phyloP scores from a whole-genome alignment of 169 alveolate genomes.

The Theileria parva region DNA sequence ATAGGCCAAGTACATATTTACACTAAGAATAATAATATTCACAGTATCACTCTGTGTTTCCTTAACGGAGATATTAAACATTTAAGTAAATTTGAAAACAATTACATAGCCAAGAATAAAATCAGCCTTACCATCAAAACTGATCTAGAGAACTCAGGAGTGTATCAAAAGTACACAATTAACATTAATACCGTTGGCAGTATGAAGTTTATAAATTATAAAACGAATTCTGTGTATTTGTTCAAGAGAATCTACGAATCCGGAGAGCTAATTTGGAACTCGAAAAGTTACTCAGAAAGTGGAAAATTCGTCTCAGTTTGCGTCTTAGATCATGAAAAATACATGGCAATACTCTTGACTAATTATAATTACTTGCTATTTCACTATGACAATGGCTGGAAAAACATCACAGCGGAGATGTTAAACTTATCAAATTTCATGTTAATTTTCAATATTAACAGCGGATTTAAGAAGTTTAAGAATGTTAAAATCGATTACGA shows the following conservation, averaged over 20 bases:
- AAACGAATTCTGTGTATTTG: not conserved
- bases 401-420: not conserved
- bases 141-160: not conserved
- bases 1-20: not conserved
- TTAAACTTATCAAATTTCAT: too few species aligned
- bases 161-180: not conserved
- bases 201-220: too few species aligned
- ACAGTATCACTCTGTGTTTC: not conserved
- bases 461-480: not conserved
- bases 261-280: not conserved
- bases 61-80: not conserved
- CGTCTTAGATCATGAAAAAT: not conserved
- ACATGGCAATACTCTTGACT: not conserved
- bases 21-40: too few species aligned
- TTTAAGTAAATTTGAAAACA: not conserved
- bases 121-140: too few species aligned
- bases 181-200: not conserved
- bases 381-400: not conserved
- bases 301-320: not conserved
- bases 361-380: too few species aligned
- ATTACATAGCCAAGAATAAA: not conserved
- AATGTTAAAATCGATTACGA: not conserved
- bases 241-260: not conserved
- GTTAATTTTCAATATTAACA: not conserved
- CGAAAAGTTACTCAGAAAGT: not conserved